A percentile compares a stretch with the other conserved stretches of the same genome.
Evolutionary conservation across 345 rosid genomes (phyloP).

Genomic region (Clarkia xantiana): DNA sequence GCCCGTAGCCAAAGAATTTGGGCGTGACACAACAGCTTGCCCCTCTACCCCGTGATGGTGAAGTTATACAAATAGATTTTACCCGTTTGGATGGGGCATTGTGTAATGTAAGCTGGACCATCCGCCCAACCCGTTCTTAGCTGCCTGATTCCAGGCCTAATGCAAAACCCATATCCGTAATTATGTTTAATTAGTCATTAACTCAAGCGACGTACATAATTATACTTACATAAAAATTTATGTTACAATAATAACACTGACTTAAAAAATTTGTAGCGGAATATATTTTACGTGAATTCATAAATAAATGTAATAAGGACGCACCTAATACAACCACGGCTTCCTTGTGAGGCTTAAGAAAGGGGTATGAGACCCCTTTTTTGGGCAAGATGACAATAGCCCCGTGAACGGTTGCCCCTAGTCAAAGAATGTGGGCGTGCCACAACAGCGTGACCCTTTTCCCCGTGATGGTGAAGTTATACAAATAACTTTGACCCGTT

Average conservation of each 20-base stretch:
- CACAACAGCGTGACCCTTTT: slow-evolving; percentile 81
- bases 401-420: slow-evolving; percentile 74
- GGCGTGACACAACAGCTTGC: slow-evolving; percentile 85
- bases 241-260: too few relatives aligned
- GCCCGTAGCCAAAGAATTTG: slow-evolving; percentile 90
- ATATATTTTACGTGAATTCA: too few relatives aligned
- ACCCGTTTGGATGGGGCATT: slow-evolving; percentile 78
- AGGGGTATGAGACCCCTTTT: slow-evolving; percentile 76
- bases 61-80: slow-evolving; percentile 64
- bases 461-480: slow-evolving; percentile 78
- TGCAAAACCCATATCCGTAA: too few relatives aligned
- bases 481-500: slow-evolving; percentile 50
- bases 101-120: slow-evolving; percentile 88
- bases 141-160: slow-evolving; percentile 78
- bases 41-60: slow-evolving; percentile 78
- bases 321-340: slow-evolving; percentile 46
- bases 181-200: too few relatives aligned
- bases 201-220: too few relatives aligned
- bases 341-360: slow-evolving; percentile 70
- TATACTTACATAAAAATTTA: too few relatives aligned
- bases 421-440: slow-evolving; percentile 96
- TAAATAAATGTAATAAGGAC: background rate
- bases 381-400: slow-evolving; percentile 73
- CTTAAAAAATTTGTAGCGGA: too few relatives aligned
- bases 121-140: slow-evolving; percentile 89